These are phyloP conservation scores for Coemansia umbellata DNA, from an alignment of 192 early-diverging fungal species.

Conservation along the genomic window DNA sequence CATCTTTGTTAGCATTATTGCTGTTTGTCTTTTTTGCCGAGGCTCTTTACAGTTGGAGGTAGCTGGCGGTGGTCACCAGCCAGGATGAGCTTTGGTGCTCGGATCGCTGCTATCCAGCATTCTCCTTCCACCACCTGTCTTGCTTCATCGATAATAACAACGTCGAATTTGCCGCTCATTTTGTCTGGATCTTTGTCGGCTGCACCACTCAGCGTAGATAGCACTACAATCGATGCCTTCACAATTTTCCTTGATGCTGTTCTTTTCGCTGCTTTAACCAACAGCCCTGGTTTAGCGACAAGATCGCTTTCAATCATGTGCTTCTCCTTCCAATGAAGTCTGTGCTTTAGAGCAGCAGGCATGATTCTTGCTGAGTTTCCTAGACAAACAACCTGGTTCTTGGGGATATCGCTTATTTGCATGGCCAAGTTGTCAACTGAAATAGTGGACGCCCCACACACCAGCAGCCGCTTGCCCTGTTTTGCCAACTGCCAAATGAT, in stretches of 20 bases:
- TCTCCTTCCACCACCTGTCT: slow-evolving; percentile 72
- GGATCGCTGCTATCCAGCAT: slow-evolving; percentile 77
- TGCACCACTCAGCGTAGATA: slow-evolving; percentile 71
- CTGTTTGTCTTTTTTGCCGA: background rate
- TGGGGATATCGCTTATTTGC: slow-evolving; percentile 51
- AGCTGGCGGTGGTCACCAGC: slow-evolving; percentile 81
- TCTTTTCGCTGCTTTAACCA: background rate
- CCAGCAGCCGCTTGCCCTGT: slow-evolving; percentile 58
- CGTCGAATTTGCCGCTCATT: slow-evolving; percentile 60
- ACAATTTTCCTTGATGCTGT: background rate
- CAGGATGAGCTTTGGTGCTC: slow-evolving; percentile 61
- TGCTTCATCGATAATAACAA: slow-evolving; percentile 79
- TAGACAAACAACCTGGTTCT: slow-evolving; percentile 59
- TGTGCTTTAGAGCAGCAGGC: slow-evolving; percentile 57
- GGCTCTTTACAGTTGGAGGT: slow-evolving; percentile 64
- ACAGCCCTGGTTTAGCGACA: background rate
- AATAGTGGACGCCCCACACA: slow-evolving; percentile 81
- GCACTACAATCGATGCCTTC: slow-evolving; percentile 54
- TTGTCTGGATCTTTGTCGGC: slow-evolving; percentile 11
- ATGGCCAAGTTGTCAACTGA: slow-evolving; percentile 80
- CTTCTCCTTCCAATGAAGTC: background rate
- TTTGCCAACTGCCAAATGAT: slow-evolving; percentile 66
- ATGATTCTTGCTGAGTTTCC: slow-evolving; percentile 76
- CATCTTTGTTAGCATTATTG: background rate
- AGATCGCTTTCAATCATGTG: background rate